Conservation (phyloP, 2,329 filamentous ascomycete genomes). For the Seiridium cupressi region DNA sequence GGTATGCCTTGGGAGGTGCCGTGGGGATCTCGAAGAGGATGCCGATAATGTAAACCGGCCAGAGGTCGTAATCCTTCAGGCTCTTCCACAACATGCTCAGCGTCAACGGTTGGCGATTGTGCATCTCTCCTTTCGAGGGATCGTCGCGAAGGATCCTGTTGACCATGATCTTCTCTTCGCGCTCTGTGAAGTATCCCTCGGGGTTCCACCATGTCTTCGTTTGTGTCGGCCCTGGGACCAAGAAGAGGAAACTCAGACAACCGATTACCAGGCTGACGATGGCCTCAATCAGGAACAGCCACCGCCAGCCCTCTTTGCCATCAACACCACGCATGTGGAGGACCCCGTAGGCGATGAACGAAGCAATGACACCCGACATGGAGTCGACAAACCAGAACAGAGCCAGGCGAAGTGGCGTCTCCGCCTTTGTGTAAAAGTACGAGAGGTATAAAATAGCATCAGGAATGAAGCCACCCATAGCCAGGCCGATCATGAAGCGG, state of each 20-base stretch:
- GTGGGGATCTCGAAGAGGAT: conserved; percentile 42
- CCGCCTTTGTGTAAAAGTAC: background rate
- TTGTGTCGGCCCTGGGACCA: conserved; percentile 60
- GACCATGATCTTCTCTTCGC: conserved; percentile 65
- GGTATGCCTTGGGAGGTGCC: conserved; percentile 38
- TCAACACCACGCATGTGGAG: conserved; percentile 51
- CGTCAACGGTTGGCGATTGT: conserved; percentile 52
- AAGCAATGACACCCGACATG: background rate
- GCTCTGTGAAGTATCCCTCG: conserved; percentile 61
- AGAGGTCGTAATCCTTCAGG: conserved; percentile 59
- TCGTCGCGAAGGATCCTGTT: conserved; percentile 61
- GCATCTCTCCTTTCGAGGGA: conserved; percentile 60
- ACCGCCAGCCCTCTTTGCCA: conserved; percentile 55
- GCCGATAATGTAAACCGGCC: conserved; percentile 54
- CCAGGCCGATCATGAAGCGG: conserved; percentile 50
- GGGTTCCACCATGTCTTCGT: conserved; percentile 56
- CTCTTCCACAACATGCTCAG: conserved; percentile 47
- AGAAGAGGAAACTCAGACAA: conserved; percentile 50
- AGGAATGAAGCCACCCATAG: conserved; percentile 56
- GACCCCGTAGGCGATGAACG: conserved; percentile 46
- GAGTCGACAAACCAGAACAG: conserved; percentile 4
- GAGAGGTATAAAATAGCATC: conserved; percentile 1
- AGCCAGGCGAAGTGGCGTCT: conserved; percentile 1
- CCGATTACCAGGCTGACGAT: conserved; percentile 35
- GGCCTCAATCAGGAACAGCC: conserved; percentile 46